A percentile compares a stretch with the other conserved stretches of the same genome.
phyloP scores from a whole-genome alignment of 2,329 filamentous ascomycete genomes.

The Calonectria crousiana region DNA sequence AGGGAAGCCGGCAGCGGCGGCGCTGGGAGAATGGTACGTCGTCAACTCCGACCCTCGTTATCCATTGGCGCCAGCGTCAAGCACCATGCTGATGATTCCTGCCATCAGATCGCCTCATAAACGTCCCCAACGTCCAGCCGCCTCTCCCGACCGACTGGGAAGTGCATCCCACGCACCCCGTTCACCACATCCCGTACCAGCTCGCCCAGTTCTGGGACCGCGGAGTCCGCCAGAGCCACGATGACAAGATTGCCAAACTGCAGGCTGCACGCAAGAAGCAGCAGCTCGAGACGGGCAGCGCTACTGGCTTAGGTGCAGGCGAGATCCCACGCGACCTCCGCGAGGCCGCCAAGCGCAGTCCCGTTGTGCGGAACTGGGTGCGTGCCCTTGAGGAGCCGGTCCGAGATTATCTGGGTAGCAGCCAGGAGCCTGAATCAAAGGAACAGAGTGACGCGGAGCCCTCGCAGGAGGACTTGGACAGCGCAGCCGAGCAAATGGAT shows the following conservation, averaged over 20 bases:
- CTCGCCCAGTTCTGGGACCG: constrained; percentile 87
- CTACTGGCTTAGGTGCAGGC: constrained; percentile 60
- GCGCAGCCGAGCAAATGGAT: constrained; percentile 58
- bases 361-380: constrained; percentile 83
- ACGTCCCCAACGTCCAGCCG: constrained; percentile 87
- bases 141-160: constrained; percentile 87
- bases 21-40: constrained; percentile 92
- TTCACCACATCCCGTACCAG: constrained; percentile 87
- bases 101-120: constrained; percentile 80
- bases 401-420: constrained; percentile 77
- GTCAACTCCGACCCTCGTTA: neutral
- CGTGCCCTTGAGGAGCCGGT: constrained; percentile 89
- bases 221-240: constrained; percentile 62
- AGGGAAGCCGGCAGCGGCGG: constrained; percentile 86
- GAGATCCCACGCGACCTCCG: constrained; percentile 84
- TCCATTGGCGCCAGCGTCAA: neutral
- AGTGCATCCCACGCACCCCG: constrained; percentile 82
- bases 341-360: constrained; percentile 82
- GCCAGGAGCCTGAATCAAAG: constrained; percentile 49
- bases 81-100: constrained; percentile 31
- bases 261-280: constrained; percentile 60
- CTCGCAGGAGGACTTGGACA: constrained; percentile 39
- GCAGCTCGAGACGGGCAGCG: constrained; percentile 56
- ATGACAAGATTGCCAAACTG: constrained; percentile 57
- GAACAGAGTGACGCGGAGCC: constrained; percentile 26